phyloP scores from a whole-genome alignment of 2,329 filamentous ascomycete species.

The Scytalidium lignicola region DNA sequence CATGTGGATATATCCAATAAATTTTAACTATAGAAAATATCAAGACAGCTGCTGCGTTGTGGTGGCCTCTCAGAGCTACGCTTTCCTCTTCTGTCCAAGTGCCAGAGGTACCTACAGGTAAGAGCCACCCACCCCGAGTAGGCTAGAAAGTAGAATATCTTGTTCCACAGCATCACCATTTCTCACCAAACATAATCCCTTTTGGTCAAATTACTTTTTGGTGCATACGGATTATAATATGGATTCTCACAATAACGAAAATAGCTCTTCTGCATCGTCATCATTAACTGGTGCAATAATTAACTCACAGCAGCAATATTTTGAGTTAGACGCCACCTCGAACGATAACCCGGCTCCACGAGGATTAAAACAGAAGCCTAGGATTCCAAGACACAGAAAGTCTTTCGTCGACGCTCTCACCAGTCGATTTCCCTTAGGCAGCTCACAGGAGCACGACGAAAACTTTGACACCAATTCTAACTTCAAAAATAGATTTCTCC shows the following conservation, averaged over 20 bases:
- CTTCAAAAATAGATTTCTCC: conserved; percentile 23
- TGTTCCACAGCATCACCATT: background rate
- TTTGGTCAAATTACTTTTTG: background rate
- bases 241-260: background rate
- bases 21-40: background rate
- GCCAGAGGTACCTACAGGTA: background rate
- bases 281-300: conserved; percentile 18
- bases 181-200: background rate
- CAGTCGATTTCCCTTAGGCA: conserved; percentile 1
- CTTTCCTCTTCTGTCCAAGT: background rate
- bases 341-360: conserved; percentile 21
- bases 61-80: background rate
- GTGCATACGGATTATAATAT: background rate
- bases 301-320: conserved; percentile 7
- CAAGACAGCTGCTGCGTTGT: background rate
- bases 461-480: background rate
- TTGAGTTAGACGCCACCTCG: conserved; percentile 5
- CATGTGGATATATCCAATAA: background rate
- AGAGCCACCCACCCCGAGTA: background rate
- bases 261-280: conserved; percentile 20
- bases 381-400: conserved; percentile 13
- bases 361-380: conserved; percentile 15
- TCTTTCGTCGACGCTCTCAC: conserved; percentile 9
- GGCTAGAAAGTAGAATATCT: background rate
- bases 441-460: conserved; percentile 1